Conservation (phyloP, 176 grass and related monocot species). For the Oryza coarctata region DNA sequence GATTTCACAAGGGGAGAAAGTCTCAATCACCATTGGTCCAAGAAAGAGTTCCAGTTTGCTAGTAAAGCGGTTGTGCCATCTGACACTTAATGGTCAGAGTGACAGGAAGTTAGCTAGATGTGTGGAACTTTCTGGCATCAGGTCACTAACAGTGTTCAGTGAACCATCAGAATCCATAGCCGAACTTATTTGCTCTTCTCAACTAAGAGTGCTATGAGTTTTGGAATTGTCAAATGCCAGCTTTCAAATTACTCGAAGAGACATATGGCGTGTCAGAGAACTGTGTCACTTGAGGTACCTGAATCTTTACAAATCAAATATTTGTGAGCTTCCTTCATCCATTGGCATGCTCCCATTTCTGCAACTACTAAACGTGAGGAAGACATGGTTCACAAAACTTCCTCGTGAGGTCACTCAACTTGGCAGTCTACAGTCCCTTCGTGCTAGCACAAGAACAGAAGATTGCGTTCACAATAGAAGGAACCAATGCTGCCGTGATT, state of each 20-base stretch:
- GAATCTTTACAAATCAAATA: background rate
- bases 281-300: no score
- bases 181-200: background rate
- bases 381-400: no score
- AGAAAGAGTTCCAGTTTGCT: background rate
- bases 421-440: no score
- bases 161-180: background rate
- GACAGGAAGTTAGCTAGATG: background rate
- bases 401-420: no score
- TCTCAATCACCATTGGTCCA: background rate
- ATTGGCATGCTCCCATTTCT: conserved; percentile 13
- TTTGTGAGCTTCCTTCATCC: background rate
- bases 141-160: background rate
- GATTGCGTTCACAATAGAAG: no score
- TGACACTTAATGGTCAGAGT: background rate
- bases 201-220: background rate
- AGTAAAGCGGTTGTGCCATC: background rate
- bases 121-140: background rate
- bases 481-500: no score
- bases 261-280: no score
- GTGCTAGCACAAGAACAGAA: no score
- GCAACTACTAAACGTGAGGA: background rate
- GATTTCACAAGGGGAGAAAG: conserved; percentile 20
- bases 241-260: background rate
- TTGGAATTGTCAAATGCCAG: background rate